These are phyloP conservation scores for Aspergillus cristatus DNA, from an alignment of 495 filamentous ascomycete species.

Conservation along the genomic window DNA sequence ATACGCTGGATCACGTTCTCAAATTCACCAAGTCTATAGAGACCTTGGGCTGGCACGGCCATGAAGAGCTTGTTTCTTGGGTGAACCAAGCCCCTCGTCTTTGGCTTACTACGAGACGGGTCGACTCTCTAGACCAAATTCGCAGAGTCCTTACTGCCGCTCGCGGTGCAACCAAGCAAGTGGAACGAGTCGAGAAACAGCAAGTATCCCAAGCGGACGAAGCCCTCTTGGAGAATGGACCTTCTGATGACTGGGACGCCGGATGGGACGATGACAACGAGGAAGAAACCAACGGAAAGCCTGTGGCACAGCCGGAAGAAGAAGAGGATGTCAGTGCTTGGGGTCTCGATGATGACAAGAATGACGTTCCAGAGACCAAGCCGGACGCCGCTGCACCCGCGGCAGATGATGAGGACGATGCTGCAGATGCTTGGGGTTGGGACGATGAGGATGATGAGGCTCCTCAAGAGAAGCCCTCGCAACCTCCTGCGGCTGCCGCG, in stretches of 20 bases:
- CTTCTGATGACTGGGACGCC: constrained; percentile 63
- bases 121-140: constrained; percentile 63
- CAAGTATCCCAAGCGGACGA: constrained; percentile 61
- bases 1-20: constrained; percentile 47
- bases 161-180: constrained; percentile 50
- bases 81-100: constrained; percentile 64
- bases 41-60: constrained; percentile 55
- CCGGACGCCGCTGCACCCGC: constrained; percentile 6
- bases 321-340: constrained; percentile 59
- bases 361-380: constrained; percentile 13
- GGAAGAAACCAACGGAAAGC: constrained; percentile 21
- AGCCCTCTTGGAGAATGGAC: constrained; percentile 46
- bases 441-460: constrained; percentile 48
- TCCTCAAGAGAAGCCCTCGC: constrained; percentile 6
- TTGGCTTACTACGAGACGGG: constrained; percentile 80
- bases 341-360: constrained; percentile 47
- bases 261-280: constrained; percentile 61
- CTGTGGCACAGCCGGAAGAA: constrained; percentile 23
- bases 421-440: constrained; percentile 63
- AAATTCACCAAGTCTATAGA: constrained; percentile 56
- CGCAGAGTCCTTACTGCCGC: constrained; percentile 58
- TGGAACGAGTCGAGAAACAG: constrained; percentile 80
- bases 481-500: constrained; percentile 8
- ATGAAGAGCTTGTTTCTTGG: constrained; percentile 69
- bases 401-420: constrained; percentile 33